Conservation (phyloP, 306 rosid genomes). For the Begonia masoniana region DNA sequence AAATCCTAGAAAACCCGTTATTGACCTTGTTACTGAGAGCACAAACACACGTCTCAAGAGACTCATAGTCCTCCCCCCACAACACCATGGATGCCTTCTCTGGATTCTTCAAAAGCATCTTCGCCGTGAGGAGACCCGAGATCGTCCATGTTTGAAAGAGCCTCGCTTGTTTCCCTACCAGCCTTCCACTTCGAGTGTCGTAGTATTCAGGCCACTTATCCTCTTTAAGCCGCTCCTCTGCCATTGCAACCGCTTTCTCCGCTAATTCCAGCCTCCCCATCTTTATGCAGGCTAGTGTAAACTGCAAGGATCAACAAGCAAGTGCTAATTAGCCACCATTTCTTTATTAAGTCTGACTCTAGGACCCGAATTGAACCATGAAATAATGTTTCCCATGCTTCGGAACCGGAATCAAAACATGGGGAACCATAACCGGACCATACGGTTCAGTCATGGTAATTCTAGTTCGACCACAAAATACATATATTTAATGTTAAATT, state of each 20-base stretch:
- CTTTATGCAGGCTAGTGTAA: conserved; percentile 82
- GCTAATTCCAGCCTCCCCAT: conserved; percentile 71
- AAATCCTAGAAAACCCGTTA: conserved; percentile 47
- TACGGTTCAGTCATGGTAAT: too few species aligned
- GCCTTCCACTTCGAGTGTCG: conserved; percentile 55
- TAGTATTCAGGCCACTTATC: conserved; percentile 86
- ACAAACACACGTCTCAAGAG: conserved; percentile 70
- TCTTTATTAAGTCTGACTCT: background rate
- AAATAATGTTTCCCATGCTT: too few species aligned
- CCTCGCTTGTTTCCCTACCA: conserved; percentile 68
- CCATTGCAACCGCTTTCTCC: conserved; percentile 50
- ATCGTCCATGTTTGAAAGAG: conserved; percentile 72
- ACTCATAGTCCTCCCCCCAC: conserved; percentile 76
- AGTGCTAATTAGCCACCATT: background rate
- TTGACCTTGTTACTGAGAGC: conserved; percentile 44
- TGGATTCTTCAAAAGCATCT: conserved; percentile 64
- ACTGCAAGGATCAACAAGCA: conserved; percentile 19
- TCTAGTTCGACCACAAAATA: too few species aligned
- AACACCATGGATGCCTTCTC: conserved; percentile 67
- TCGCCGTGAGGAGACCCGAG: conserved; percentile 59
- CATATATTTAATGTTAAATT: too few species aligned
- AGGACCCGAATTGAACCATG: too few species aligned
- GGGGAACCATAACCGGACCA: too few species aligned
- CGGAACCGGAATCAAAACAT: too few species aligned
- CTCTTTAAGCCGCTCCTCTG: conserved; percentile 46